Percentiles rank a stretch among this genome's conserved stretches.
Conservation (phyloP, 2,329 filamentous ascomycete genomes). For the Chaetomium sp. region DNA sequence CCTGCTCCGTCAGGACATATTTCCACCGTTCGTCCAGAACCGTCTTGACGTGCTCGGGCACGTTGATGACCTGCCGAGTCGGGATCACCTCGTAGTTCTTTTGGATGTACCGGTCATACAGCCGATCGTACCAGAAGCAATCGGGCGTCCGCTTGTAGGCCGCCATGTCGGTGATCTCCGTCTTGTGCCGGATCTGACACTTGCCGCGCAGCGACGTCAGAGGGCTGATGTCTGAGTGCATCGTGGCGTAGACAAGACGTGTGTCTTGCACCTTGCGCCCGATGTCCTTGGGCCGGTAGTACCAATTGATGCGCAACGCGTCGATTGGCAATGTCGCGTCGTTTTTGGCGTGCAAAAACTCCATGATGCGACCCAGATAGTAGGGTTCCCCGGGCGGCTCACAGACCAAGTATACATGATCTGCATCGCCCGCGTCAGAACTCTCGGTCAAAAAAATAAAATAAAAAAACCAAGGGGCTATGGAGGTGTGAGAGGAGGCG, state of each 20-base stretch:
- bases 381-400: slow-evolving; percentile 98
- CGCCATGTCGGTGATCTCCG: slow-evolving; percentile 80
- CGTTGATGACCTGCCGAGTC: slow-evolving; percentile 89
- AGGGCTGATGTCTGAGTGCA: slow-evolving; percentile 97
- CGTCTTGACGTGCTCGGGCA: slow-evolving; percentile 91
- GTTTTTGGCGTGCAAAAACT: slow-evolving; percentile 85
- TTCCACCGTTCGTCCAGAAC: slow-evolving; percentile 96
- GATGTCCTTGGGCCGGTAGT: slow-evolving; percentile 94
- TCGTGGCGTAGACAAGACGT: slow-evolving; percentile 89
- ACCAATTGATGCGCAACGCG: slow-evolving; percentile 94
- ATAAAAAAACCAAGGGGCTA: too few species aligned
- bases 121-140: slow-evolving; percentile 94
- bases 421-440: slow-evolving; percentile 43
- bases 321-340: slow-evolving; percentile 74
- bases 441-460: background rate
- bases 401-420: slow-evolving; percentile 92
- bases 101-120: slow-evolving; percentile 97
- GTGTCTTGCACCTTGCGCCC: slow-evolving; percentile 89
- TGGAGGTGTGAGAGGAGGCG: background rate
- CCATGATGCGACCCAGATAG: slow-evolving; percentile 97
- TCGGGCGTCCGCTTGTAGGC: slow-evolving; percentile 83
- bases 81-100: slow-evolving; percentile 97
- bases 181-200: slow-evolving; percentile 85
- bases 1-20: slow-evolving; percentile 91
- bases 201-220: slow-evolving; percentile 90